Percentiles rank a stretch among this genome's conserved stretches.
Conservation (phyloP, 208 protist genomes). For the Jaenimonas drosophilae region DNA sequence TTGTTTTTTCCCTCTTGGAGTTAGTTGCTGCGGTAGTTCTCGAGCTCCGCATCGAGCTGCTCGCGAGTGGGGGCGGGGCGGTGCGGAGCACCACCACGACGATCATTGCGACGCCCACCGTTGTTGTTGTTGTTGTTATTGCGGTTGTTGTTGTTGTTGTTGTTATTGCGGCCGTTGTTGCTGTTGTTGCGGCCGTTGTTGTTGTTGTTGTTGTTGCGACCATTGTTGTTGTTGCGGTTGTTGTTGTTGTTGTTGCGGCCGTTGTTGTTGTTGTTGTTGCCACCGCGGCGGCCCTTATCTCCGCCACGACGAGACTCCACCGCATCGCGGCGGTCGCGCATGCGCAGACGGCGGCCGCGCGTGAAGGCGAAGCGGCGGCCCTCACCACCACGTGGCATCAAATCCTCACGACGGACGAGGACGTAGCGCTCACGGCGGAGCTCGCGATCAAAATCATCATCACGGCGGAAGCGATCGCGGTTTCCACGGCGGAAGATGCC, state of each 20-base stretch:
- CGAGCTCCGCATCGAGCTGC: slow-evolving; percentile 70
- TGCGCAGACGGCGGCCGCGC: slow-evolving; percentile 3
- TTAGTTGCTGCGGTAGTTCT: slow-evolving; percentile 59
- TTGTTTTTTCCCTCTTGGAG: too few species aligned
- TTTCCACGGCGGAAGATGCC: slow-evolving; percentile 45
- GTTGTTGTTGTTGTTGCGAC: slow-evolving; percentile 9
- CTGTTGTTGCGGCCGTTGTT: slow-evolving; percentile 11
- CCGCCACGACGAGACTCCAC: slow-evolving; percentile 6
- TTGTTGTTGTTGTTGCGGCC: slow-evolving; percentile 5
- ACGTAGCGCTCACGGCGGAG: slow-evolving; percentile 38
- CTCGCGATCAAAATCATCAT: slow-evolving; percentile 57
- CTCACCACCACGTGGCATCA: slow-evolving; percentile 8
- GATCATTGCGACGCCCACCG: slow-evolving; percentile 5
- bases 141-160: slow-evolving; percentile 9
- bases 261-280: slow-evolving; percentile 4
- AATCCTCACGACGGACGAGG: slow-evolving; percentile 17
- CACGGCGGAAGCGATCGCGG: slow-evolving; percentile 68
- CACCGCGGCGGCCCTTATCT: slow-evolving; percentile 7
- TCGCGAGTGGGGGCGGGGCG: slow-evolving; percentile 26
- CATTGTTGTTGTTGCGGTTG: slow-evolving; percentile 1
- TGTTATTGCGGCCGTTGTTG: slow-evolving; percentile 5
- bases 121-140: slow-evolving; percentile 7
- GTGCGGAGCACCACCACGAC: slow-evolving; percentile 12
- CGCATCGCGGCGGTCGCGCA: slow-evolving; percentile 8
- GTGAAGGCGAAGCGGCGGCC: slow-evolving; percentile 1